Evolutionary conservation across 1,139 yeast genomes (phyloP).

Genomic region (Hanseniaspora gamundiae): DNA sequence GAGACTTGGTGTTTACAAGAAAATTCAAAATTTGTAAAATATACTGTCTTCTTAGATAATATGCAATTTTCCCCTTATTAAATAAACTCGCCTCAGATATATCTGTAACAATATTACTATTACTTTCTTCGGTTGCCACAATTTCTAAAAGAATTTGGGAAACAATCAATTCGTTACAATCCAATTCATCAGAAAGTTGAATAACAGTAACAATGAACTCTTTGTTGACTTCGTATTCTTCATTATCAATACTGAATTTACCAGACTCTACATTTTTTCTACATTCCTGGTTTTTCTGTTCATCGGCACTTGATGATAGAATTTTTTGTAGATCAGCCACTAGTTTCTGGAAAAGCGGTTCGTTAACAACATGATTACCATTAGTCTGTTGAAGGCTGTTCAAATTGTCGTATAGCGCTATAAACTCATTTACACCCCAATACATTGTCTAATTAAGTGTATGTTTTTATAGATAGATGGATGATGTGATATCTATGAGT

Average conservation of each 20-base stretch:
- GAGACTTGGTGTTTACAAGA: slow-evolving; percentile 29
- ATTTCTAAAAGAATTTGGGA: slow-evolving; percentile 38
- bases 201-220: slow-evolving; percentile 40
- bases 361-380: slow-evolving; percentile 12
- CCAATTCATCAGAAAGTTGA: slow-evolving; percentile 49
- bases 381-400: neutral
- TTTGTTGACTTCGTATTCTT: slow-evolving; percentile 37
- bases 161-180: slow-evolving; percentile 56
- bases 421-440: slow-evolving; percentile 12
- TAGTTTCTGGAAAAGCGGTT: slow-evolving; percentile 14
- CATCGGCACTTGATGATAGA: slow-evolving; percentile 1
- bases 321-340: slow-evolving; percentile 17
- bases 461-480: no score
- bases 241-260: slow-evolving; percentile 38
- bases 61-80: slow-evolving; percentile 64
- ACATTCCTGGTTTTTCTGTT: slow-evolving; percentile 31
- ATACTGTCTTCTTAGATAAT: slow-evolving; percentile 55
- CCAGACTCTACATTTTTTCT: slow-evolving; percentile 35
- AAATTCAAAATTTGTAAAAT: slow-evolving; percentile 61
- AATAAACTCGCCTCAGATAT: slow-evolving; percentile 42
- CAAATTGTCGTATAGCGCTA: slow-evolving; percentile 14
- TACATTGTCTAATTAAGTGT: no score
- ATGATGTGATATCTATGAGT: no score
- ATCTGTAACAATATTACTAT: slow-evolving; percentile 24
- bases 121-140: slow-evolving; percentile 18